Base-by-base conservation (phyloP, 352 stramenopile genomes). In the Pythium rishiriense region DNA sequence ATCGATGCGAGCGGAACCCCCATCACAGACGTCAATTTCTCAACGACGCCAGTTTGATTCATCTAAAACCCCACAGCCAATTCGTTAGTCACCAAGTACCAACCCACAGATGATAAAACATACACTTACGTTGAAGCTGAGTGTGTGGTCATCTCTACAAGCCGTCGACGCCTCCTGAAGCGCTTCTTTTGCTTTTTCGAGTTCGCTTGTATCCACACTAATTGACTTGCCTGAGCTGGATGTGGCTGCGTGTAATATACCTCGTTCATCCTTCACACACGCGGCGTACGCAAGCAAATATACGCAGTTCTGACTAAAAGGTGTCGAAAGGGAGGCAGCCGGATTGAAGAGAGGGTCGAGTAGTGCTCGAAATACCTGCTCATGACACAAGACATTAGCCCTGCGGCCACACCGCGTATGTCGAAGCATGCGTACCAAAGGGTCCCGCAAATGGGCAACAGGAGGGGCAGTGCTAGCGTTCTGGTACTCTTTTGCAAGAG, bases 341-440 rank as follows among this genome's bases (percentile, higher is more conserved):
- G 83, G 82, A 39, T 93, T 90, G 59, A 96, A 96, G n/a, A 94
- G 65, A 6, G 81, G 83, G 64, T 93, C 84, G 4, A 93, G 61
- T 21, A 96, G 64, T 33, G 73, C 79, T n/a, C 78, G 81, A n/a
- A 96, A 74, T 9, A 96, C 82, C 86, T 94, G 62, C 21, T 2
- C 22, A 37, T 6, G 11, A 46, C 1, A 15, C 4, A 3, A 37
- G 19, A 8, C 28, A 14, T 43, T 26, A 56, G 10, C 26, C 25
- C 14, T 15, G 28, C 3, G 11, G 6, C 35, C 11, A 31, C 7
- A 24, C n/a, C n/a, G 46, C 24, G 6, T 10, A 57, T 31, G 29
- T 22, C 14, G 26, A 25, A 19, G 31, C 24, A 41, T 49, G 15
- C 75, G 22, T 77, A 93, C 87, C 47, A 91, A 79, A 3, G 82